phyloP scores from a whole-genome alignment of 768 basidiomycete species.

The Royoungia palumana region DNA sequence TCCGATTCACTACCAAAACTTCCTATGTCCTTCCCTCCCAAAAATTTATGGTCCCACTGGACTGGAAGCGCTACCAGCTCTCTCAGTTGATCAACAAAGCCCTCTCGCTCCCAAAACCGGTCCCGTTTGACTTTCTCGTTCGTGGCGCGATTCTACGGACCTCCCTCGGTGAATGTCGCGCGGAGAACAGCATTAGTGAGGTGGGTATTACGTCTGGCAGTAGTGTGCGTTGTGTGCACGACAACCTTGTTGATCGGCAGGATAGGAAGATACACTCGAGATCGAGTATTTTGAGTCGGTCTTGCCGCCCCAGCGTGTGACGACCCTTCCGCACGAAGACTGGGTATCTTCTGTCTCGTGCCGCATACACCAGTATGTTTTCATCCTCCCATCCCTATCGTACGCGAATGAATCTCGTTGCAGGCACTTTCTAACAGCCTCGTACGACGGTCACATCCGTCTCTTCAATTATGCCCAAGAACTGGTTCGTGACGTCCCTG shows the following conservation, averaged over 20 bases:
- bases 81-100: conserved; percentile 98
- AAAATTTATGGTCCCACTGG: conserved; percentile 87
- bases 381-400: background rate
- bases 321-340: conserved; percentile 81
- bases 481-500: conserved; percentile 43
- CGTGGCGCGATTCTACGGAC: conserved; percentile 75
- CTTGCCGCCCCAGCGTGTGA: conserved; percentile 79
- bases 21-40: conserved; percentile 43
- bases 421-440: conserved; percentile 72
- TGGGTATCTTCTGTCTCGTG: conserved; percentile 88
- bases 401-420: background rate
- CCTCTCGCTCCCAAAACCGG: conserved; percentile 61
- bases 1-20: conserved; percentile 19
- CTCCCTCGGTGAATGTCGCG: conserved; percentile 71
- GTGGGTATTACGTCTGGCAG: conserved; percentile 30
- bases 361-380: conserved; percentile 35
- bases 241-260: conserved; percentile 10
- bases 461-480: conserved; percentile 70
- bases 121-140: conserved; percentile 93
- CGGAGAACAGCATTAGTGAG: conserved; percentile 67
- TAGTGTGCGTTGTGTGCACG: background rate
- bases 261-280: conserved; percentile 84
- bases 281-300: conserved; percentile 91
- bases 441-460: conserved; percentile 78
- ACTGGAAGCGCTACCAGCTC: conserved; percentile 94